A percentile compares a stretch with the other conserved stretches of the same genome.
These are phyloP conservation scores for Tetrahymena thermophila DNA, from an alignment of 73 alveolate genomes.

Conservation along the genomic window DNA sequence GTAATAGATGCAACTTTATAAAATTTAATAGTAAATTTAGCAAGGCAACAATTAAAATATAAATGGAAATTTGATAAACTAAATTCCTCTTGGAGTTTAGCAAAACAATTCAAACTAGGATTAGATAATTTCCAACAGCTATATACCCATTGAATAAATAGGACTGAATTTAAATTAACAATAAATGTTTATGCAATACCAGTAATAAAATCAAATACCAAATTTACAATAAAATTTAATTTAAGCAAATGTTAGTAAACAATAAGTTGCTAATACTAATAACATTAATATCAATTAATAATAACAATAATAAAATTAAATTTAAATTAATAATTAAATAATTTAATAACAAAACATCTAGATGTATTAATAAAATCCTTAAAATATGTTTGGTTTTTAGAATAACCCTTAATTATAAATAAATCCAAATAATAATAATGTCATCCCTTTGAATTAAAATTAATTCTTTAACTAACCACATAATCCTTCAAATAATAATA, in stretches of 20 bases:
- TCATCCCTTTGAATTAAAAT: background rate
- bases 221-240: background rate
- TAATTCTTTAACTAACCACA: background rate
- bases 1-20: background rate
- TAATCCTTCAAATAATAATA: background rate
- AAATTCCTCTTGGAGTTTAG: background rate
- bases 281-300: background rate
- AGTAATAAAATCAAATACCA: background rate
- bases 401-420: background rate
- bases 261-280: background rate
- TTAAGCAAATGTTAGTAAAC: background rate
- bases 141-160: background rate
- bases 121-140: background rate
- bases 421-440: background rate
- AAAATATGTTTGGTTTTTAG: background rate
- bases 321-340: background rate
- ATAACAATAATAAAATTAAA: background rate
- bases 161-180: background rate
- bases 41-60: background rate
- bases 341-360: background rate
- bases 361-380: background rate
- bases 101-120: background rate
- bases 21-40: background rate
- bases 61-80: background rate
- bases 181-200: background rate